Evolutionary conservation across 1,284 basidiomycete genomes (phyloP).

Genomic region (Marasmius sp.): DNA sequence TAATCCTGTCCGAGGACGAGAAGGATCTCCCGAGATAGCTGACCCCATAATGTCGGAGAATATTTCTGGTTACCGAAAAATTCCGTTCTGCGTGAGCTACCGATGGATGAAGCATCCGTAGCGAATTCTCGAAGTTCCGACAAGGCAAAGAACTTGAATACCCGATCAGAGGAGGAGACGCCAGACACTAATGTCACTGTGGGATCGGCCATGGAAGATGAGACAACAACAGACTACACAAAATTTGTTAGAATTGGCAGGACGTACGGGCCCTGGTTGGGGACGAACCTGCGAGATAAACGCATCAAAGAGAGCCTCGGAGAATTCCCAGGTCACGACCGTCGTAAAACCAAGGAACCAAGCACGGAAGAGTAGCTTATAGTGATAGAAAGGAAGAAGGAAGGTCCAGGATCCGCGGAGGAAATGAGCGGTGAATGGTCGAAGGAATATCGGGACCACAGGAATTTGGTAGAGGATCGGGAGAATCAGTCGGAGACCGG

Average conservation of each 20-base stretch:
- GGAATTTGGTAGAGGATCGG: constrained; percentile 57
- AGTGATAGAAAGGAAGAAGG: constrained; percentile 45
- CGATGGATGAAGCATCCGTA: constrained; percentile 36
- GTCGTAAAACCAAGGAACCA: constrained; percentile 53
- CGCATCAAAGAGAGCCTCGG: constrained; percentile 57
- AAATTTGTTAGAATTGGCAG: background rate
- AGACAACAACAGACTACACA: constrained; percentile 42
- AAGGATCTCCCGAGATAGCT: constrained; percentile 58
- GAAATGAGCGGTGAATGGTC: constrained; percentile 64
- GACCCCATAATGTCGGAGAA: constrained; percentile 62
- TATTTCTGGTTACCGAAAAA: constrained; percentile 74
- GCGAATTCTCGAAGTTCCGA: constrained; percentile 51
- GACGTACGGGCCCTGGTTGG: background rate
- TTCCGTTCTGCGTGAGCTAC: constrained; percentile 45
- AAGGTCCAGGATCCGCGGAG: constrained; percentile 56
- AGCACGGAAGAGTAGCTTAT: constrained; percentile 43
- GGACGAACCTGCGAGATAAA: constrained; percentile 38
- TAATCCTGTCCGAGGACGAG: constrained; percentile 66
- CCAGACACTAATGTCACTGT: constrained; percentile 60
- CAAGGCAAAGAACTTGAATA: constrained; percentile 60
- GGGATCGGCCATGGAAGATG: constrained; percentile 44
- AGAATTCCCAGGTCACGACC: constrained; percentile 57
- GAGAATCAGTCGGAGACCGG: constrained; percentile 40
- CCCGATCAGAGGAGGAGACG: constrained; percentile 44
- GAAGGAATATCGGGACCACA: constrained; percentile 45